Conservation (phyloP, 331 rosid species). For the Malus hybrid region DNA sequence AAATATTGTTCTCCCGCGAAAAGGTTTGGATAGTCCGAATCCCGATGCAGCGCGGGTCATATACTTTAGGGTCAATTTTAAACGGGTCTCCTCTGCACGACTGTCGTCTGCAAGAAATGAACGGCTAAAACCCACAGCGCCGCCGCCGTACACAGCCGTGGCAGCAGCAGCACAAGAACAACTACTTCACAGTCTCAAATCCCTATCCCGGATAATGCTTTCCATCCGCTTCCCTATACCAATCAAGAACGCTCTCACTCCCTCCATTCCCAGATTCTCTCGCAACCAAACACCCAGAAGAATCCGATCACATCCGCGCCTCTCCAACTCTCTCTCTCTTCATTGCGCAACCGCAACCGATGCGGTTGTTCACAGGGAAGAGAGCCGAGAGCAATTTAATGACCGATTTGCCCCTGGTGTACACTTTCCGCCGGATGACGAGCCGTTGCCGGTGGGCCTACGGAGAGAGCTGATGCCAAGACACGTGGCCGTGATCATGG, state of each 20-base stretch:
- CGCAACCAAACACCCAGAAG: neutral
- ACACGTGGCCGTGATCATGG: slow-evolving; percentile 95
- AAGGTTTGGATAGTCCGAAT: too few relatives aligned
- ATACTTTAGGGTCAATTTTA: too few relatives aligned
- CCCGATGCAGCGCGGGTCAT: too few relatives aligned
- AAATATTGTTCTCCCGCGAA: too few relatives aligned
- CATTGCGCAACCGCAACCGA: neutral
- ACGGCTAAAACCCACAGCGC: too few relatives aligned
- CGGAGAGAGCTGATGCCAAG: slow-evolving; percentile 55
- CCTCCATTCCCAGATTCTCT: neutral
- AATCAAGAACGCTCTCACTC: neutral
- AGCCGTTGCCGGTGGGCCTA: slow-evolving; percentile 28
- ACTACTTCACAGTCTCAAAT: neutral
- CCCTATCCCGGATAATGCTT: slow-evolving; percentile 10
- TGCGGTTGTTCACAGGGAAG: neutral
- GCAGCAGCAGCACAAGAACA: neutral
- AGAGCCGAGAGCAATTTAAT: neutral
- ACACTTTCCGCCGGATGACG: neutral
- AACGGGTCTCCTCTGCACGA: too few relatives aligned
- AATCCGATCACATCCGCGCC: neutral
- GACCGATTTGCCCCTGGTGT: neutral
- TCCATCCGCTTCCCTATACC: slow-evolving; percentile 19
- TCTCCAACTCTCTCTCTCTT: neutral
- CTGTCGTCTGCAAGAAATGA: too few relatives aligned
- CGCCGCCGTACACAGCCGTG: neutral